Base-by-base conservation (phyloP, 176 grass and related monocot species). In the Oryza brachyantha region DNA sequence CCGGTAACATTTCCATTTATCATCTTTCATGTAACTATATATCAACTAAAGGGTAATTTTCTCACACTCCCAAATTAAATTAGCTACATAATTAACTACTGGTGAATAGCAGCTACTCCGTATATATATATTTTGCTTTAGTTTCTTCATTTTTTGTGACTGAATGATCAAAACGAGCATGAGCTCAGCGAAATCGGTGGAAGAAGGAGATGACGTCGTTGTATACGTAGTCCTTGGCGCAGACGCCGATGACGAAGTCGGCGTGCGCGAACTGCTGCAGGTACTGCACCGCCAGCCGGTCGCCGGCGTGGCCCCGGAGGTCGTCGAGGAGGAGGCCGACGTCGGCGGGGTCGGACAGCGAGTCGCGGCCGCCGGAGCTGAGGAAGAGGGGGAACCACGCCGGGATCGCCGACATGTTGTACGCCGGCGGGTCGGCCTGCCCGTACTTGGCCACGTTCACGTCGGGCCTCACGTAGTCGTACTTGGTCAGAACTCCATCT, bases 321-420 rank as follows among this genome's bases (percentile, higher is more conserved):
- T 91, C 87, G 16, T 87, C 28, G 35, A 93, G 55, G 45, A 95
- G 66, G 4, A 64, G 73, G 38, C 26, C 37, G 29, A 99, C 88
- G 65, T 99, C 96, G 35, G 32, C 29, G 10, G 79, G 72, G 58
- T 92, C 92, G 0, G 95, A 78, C 8, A 98, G 85, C 40, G 48
- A 41, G 85, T 98, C 95, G 29, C 72, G 74, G 16, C 90, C 92
- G 50, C 96, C 96, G 73, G 94, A 95, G 87, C 86, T 91, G 74
- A 98, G 85, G 73, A 94, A 89, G 61, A 94, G 63, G 7, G 96
- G 96, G 66, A 94, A 84, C 27, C 28, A 1, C 4, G 64, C 43
- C 0, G 90, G 96, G 34, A 95, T 87, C 83, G 66, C 76, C 16
- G 85, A 67, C 84, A 95, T 77, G 31, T 87, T 22, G 75, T 93